Conservation (phyloP, 108 stramenopile genomes). For the Mayamaea pseudoterrestris region DNA sequence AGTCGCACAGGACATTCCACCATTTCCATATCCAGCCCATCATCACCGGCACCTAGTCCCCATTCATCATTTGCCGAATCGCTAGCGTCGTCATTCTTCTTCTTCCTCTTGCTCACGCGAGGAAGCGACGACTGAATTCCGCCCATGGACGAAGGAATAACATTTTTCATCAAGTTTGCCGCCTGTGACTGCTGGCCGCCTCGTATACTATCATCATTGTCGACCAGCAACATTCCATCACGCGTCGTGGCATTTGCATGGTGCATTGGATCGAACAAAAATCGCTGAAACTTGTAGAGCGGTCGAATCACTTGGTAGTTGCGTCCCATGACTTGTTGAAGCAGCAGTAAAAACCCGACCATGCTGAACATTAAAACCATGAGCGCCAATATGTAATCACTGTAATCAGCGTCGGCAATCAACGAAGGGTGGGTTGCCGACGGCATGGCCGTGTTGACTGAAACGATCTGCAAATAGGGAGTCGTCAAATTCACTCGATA, state of each 20-base stretch:
- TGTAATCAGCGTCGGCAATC: slow-evolving; percentile 13
- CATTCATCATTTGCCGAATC: neutral
- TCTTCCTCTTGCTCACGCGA: neutral
- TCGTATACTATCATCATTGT: neutral
- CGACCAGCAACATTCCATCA: no score
- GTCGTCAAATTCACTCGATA: slow-evolving; percentile 54
- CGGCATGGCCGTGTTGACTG: slow-evolving; percentile 15
- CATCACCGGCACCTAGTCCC: no score
- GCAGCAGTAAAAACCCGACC: slow-evolving; percentile 17
- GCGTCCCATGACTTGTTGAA: slow-evolving; percentile 29
- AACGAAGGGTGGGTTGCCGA: slow-evolving; percentile 2
- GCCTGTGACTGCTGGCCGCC: slow-evolving; percentile 1
- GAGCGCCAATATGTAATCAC: slow-evolving; percentile 38
- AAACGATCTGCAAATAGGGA: slow-evolving; percentile 43
- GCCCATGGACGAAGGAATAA: slow-evolving; percentile 40
- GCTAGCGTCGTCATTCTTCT: neutral
- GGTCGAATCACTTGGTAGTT: slow-evolving; percentile 6
- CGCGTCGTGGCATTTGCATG: slow-evolving; percentile 11
- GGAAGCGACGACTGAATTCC: no score
- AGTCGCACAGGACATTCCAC: neutral
- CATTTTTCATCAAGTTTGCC: slow-evolving; percentile 23
- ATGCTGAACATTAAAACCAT: slow-evolving; percentile 12
- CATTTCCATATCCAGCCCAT: neutral
- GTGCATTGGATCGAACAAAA: slow-evolving; percentile 36
- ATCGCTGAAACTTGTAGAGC: slow-evolving; percentile 25